These are phyloP conservation scores for Geranium rotundifolium DNA, from an alignment of 345 rosid genomes.

Conservation along the genomic window DNA sequence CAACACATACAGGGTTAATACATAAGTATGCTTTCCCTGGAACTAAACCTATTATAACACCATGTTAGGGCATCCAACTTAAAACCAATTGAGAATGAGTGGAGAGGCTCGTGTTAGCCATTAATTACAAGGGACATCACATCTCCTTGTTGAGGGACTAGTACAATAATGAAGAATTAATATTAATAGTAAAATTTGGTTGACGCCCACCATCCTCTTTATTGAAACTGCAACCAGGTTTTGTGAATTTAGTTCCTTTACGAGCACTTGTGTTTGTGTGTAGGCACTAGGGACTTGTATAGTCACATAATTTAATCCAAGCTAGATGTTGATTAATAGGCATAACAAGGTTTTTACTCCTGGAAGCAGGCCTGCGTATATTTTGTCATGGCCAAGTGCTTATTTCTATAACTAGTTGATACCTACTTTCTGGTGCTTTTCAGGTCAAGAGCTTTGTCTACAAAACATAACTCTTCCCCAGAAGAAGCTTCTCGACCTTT, in stretches of 20 bases:
- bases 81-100: not conserved
- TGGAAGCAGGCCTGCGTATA: no score
- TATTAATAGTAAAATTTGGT: no score
- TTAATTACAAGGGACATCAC: not conserved
- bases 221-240: no score
- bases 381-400: no score
- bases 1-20: not conserved
- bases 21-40: not conserved
- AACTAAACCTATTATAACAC: not conserved
- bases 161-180: no score
- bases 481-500: conserved; percentile 91
- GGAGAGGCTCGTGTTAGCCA: not conserved
- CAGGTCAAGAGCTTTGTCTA: conserved; percentile 85
- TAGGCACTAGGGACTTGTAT: no score
- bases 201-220: no score
- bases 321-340: no score
- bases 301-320: no score
- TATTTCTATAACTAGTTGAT: not conserved
- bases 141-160: not conserved
- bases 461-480: conserved; percentile 65
- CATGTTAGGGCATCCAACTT: not conserved
- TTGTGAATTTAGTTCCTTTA: no score
- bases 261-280: no score
- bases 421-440: conserved; percentile 9
- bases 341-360: no score